Base-by-base conservation (phyloP, 305 asterid species). In the Fraxinus xanthoxyloides region DNA sequence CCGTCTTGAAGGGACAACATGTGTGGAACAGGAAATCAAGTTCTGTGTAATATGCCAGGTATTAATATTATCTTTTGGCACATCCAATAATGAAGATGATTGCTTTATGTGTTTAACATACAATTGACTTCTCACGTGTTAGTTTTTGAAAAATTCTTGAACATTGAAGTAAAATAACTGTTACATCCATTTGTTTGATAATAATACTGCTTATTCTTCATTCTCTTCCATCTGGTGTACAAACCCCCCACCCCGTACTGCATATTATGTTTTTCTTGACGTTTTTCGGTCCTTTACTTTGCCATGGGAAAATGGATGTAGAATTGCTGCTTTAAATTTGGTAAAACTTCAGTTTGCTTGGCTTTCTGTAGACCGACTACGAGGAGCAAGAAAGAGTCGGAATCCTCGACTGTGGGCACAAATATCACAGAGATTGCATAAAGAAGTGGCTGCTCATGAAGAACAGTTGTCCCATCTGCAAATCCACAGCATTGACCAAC, bases 31-130 rank as follows among this genome's bases (percentile, higher is more conserved):
- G 76, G 92, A 86, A 77, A 81, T 77, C 67, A 86, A 92, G 83
- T 90, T 92, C 79, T 93, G 97, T 78, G 95, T 89, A 87, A 82
- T 93, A 79, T 93, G 98, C 88, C 98, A 93, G 98, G 98, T 93
- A 92, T 43, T 75, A 43, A 13, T 67, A 85, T 56, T 43, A 69
- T 43, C 15, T 75, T 75, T 63, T 6, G 72, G 15, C 32, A 24
- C 32, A 19, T 56, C 26, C 3, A 56, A 56, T 56, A 6, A 56
- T 56, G 65, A 56, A 56, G 65, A 48, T 36, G 30, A 32, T 56
- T 7, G 26, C 65, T 21, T 56, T 19, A 17, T 56, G 65, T 7
- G 56, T 34, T 36, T 36, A 7, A 7, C 1, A 74, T 35, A 19
- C 77, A 12, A 23, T 36, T n/a, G 19, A 24, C 4, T 36, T 74